Conservation (phyloP, 805 yeast genomes). For the Hanseniaspora occidentalis region DNA sequence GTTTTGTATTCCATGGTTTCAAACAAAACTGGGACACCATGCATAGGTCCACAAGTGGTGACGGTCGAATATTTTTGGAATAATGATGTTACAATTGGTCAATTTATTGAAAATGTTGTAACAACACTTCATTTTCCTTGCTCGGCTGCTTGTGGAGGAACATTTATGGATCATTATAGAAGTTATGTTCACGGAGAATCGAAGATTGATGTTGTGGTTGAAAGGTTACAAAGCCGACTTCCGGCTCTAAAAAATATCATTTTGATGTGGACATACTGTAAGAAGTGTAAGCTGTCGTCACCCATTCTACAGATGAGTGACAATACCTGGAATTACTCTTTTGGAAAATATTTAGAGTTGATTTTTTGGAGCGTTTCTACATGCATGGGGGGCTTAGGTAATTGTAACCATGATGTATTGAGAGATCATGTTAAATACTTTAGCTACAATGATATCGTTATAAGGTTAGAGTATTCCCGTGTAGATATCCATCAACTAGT, state of each 20-base stretch:
- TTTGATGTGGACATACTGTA: conserved; percentile 87
- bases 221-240: conserved; percentile 40
- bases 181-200: conserved; percentile 85
- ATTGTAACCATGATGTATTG: conserved; percentile 72
- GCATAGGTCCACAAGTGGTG: conserved; percentile 80
- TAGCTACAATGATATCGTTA: conserved; percentile 65
- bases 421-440: conserved; percentile 76
- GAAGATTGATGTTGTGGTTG: conserved; percentile 66
- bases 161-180: conserved; percentile 61
- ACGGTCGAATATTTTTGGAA: conserved; percentile 83
- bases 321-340: conserved; percentile 77
- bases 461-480: conserved; percentile 62
- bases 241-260: conserved; percentile 57
- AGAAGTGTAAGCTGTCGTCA: conserved; percentile 58
- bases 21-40: conserved; percentile 76
- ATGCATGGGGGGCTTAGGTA: conserved; percentile 43
- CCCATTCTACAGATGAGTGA: conserved; percentile 77
- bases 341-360: conserved; percentile 86
- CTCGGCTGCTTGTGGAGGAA: conserved; percentile 69
- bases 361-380: conserved; percentile 60
- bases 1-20: conserved; percentile 75
- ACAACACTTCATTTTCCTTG: conserved; percentile 56
- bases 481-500: conserved; percentile 70
- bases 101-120: conserved; percentile 70
- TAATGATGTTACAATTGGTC: conserved; percentile 81